These are phyloP conservation scores for Jacaranda mimosifolia DNA, from an alignment of 257 asterid species.

Conservation along the genomic window DNA sequence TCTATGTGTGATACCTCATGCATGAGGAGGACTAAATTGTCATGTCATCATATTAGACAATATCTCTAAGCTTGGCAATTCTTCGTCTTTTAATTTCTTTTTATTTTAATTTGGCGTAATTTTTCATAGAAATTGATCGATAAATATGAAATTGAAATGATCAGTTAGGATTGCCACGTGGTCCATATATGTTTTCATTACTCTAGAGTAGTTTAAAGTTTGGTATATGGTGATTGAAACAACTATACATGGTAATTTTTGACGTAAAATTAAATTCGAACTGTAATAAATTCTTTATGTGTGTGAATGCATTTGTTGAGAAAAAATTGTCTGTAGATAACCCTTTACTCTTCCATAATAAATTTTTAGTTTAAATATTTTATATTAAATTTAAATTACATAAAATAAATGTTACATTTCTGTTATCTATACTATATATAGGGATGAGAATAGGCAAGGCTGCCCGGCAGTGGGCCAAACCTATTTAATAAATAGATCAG, in stretches of 20 bases:
- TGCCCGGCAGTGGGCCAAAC: no score
- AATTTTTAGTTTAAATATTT: no score
- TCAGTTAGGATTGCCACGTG: conserved; percentile 18
- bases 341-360: no score
- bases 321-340: no score
- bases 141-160: not conserved
- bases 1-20: not conserved
- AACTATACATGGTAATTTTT: conserved; percentile 5
- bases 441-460: no score
- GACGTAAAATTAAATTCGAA: not conserved
- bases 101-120: not conserved
- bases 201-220: conserved; percentile 31
- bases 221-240: conserved; percentile 35
- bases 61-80: not conserved
- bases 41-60: not conserved
- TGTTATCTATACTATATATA: no score
- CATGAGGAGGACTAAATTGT: no score
- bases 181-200: not conserved
- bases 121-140: not conserved
- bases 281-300: no score
- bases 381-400: no score
- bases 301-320: no score
- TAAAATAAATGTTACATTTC: no score
- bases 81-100: not conserved
- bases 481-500: no score